Base-by-base conservation (phyloP, 805 yeast species). In the Cephaloascus albidus region DNA sequence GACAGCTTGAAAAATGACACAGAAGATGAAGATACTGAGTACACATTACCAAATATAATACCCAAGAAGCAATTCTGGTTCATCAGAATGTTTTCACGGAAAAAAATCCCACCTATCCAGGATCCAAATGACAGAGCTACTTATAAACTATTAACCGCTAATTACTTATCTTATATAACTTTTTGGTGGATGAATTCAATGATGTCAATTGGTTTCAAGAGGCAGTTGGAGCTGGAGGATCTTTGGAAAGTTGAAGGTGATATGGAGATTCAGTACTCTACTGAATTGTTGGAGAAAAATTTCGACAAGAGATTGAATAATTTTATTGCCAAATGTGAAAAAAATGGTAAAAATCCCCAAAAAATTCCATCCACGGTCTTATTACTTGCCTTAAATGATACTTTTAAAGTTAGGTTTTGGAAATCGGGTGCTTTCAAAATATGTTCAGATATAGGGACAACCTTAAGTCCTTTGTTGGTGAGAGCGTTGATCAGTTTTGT, bases 131-230 rank as follows among this genome's bases (percentile, higher is more conserved):
- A 31, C 6, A 14, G 8, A 14, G 33, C 6, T 8, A 8, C 17
- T n/a, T 31, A 31, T 16, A 31, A 15, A 31, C 16, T 31, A 31
- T 31, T 31, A 16, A 16, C 8, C 36, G 33, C 33, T 16, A 31
- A 31, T 31, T 31, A 8, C 33, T 16, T 31, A 8, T 31, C 33
- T n/a, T n/a, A 8, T 14, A 16, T 31, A 16, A 31, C 33, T 6
- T 52, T 52, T 45, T 52, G 53, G 40, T 43, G 44, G 46, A 15
- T 36, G 14, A 12, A 38, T 16, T 36, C 41, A 16, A 23, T 32
- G 12, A 20, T 41, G 38, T 23, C 14, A 17, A 33, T 33, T 2
- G 46, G 46, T 2, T 43, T 41, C 33, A 18, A 30, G 18, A 31
- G 46, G 17, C 39, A 43, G 15, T 4, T 43, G 10, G 34, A 35